Percentiles rank a stretch among this genome's conserved stretches.
phyloP scores from a whole-genome alignment of 139 green algal genomes.

The Chlorella sp. region DNA sequence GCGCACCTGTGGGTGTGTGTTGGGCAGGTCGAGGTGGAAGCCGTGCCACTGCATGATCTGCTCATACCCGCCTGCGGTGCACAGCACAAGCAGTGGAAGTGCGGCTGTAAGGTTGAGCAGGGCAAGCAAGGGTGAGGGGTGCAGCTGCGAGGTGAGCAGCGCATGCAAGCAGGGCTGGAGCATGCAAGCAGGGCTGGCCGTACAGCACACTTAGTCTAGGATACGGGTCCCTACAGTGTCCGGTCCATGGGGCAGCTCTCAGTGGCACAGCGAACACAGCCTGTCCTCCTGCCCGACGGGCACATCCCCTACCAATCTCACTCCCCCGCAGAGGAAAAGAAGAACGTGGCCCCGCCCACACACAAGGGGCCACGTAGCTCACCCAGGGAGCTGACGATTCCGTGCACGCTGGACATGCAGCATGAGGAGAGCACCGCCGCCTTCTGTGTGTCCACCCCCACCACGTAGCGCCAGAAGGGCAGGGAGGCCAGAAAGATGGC shows the following conservation, averaged over 20 bases:
- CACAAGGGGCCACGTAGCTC: no score
- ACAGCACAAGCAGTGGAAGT: neutral
- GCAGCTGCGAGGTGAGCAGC: no score
- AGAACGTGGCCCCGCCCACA: no score
- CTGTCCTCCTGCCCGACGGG: no score
- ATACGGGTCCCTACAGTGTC: no score
- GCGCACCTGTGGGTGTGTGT: constrained; percentile 14
- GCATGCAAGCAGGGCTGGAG: no score
- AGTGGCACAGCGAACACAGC: neutral
- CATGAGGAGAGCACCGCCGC: constrained; percentile 34
- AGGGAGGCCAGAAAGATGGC: constrained; percentile 11
- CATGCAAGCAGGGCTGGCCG: no score
- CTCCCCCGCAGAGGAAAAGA: no score
- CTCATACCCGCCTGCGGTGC: constrained; percentile 13
- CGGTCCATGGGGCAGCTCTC: no score
- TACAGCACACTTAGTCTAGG: no score
- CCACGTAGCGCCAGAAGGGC: constrained; percentile 14
- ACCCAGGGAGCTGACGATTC: constrained; percentile 1
- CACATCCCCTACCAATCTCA: no score
- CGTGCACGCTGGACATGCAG: constrained; percentile 27
- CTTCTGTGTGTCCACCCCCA: constrained; percentile 2
- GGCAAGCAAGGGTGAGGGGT: neutral
- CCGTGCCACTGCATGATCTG: constrained; percentile 3
- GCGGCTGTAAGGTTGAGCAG: neutral
- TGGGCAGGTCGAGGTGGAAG: constrained; percentile 22